Conservation (phyloP, 352 stramenopile species). For the Phytophthora cryptogea region DNA sequence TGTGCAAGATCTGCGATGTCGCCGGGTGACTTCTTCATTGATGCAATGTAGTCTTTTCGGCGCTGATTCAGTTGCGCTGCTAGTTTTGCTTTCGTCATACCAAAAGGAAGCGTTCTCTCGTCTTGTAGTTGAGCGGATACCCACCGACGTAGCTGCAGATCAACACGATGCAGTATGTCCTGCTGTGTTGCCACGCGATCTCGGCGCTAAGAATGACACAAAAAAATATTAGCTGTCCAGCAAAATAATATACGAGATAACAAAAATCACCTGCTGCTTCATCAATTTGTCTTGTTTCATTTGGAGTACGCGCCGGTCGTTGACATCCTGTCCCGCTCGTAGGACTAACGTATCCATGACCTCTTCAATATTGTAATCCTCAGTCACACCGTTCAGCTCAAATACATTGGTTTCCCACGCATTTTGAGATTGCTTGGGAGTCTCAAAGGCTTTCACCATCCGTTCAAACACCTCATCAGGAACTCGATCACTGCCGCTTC, state of each 20-base stretch:
- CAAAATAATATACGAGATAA: background rate
- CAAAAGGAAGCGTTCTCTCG: constrained; percentile 3
- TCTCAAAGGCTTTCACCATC: constrained; percentile 58
- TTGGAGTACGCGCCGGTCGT: constrained; percentile 2
- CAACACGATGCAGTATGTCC: constrained; percentile 53
- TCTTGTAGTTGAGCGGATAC: constrained; percentile 47
- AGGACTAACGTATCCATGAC: constrained; percentile 25
- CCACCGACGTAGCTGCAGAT: constrained; percentile 62
- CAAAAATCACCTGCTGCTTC: constrained; percentile 24
- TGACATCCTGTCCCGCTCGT: constrained; percentile 18
- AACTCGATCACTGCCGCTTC: constrained; percentile 32
- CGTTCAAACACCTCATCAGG: constrained; percentile 49
- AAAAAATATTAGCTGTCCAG: background rate
- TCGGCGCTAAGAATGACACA: constrained; percentile 19
- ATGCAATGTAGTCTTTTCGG: constrained; percentile 45
- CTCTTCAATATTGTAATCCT: constrained; percentile 6
- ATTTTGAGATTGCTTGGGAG: constrained; percentile 22
- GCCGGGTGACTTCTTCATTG: constrained; percentile 31
- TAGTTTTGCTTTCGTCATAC: constrained; percentile 17
- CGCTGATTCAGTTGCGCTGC: constrained; percentile 47
- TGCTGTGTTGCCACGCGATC: constrained; percentile 40
- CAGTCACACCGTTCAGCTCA: constrained; percentile 1
- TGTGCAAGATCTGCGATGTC: constrained; percentile 8
- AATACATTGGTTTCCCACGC: constrained; percentile 45
- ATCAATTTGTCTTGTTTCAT: constrained; percentile 1